Evolutionary conservation across 768 basidiomycete species (phyloP).

Genomic region (Russula emetica): DNA sequence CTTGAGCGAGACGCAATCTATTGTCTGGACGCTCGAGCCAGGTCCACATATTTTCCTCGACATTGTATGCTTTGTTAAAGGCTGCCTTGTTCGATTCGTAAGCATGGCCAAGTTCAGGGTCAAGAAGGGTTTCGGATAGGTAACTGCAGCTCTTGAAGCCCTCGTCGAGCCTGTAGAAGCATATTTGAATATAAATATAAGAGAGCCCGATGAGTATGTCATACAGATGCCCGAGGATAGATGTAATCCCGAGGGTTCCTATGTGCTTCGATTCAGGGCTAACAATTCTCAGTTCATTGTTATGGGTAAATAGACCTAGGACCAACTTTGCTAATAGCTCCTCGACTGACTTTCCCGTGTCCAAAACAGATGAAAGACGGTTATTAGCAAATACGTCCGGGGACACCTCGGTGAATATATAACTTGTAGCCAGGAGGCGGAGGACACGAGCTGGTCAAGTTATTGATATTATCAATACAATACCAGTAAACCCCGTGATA

Average conservation of each 20-base stretch:
- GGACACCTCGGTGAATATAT: constrained; percentile 33
- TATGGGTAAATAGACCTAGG: not conserved
- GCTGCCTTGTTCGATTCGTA: not conserved
- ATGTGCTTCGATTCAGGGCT: constrained; percentile 15
- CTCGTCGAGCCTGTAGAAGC: constrained; percentile 24
- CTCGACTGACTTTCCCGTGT: constrained; percentile 34
- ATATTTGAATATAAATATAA: not conserved
- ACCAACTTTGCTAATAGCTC: constrained; percentile 14
- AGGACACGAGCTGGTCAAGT: constrained; percentile 29
- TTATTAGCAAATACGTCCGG: constrained; percentile 34
- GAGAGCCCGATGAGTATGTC: not conserved
- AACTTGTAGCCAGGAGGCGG: constrained; percentile 32
- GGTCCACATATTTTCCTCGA: not conserved
- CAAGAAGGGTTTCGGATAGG: constrained; percentile 28
- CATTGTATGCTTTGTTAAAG: constrained; percentile 4
- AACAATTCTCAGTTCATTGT: not conserved
- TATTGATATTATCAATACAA: not conserved
- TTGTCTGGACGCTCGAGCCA: constrained; percentile 11
- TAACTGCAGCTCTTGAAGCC: constrained; percentile 28
- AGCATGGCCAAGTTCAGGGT: constrained; percentile 8
- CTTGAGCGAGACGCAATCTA: not conserved
- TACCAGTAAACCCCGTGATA: no score
- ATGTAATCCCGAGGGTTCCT: constrained; percentile 19
- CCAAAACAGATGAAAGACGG: constrained; percentile 31
- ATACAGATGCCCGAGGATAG: constrained; percentile 15